These are phyloP conservation scores for Kodamaea anthophila DNA, from an alignment of 1,139 yeast genomes.

Conservation along the genomic window DNA sequence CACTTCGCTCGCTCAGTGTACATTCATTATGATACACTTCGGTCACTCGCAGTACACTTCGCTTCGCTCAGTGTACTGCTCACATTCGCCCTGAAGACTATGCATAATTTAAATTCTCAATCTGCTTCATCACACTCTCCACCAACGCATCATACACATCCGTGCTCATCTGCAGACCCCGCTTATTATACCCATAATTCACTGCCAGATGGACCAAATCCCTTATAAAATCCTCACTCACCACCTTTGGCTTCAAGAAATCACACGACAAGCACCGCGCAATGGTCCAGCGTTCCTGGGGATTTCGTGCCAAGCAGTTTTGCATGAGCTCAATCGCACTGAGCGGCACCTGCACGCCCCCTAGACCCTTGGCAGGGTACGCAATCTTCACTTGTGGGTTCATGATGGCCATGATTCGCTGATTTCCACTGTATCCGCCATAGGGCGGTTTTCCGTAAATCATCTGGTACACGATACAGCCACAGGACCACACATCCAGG, in stretches of 20 bases:
- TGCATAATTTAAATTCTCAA: conserved; percentile 30
- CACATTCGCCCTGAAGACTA: conserved; percentile 1
- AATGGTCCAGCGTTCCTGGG: conserved; percentile 61
- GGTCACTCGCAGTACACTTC: neutral
- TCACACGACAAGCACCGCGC: conserved; percentile 49
- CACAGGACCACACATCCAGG: conserved; percentile 97
- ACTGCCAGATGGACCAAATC: conserved; percentile 76
- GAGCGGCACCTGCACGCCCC: conserved; percentile 59
- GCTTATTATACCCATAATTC: conserved; percentile 50
- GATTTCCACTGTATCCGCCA: conserved; percentile 73
- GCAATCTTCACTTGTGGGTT: conserved; percentile 76
- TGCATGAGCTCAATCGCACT: conserved; percentile 69
- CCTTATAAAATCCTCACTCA: conserved; percentile 58
- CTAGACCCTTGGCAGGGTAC: conserved; percentile 59
- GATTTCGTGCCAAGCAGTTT: conserved; percentile 69
- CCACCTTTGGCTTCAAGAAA: conserved; percentile 71
- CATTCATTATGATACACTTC: neutral
- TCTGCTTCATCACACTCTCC: conserved; percentile 36
- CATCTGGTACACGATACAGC: conserved; percentile 94
- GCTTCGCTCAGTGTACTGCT: conserved; percentile 1
- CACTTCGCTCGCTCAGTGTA: too few species aligned
- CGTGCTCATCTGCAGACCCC: conserved; percentile 29
- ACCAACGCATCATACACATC: conserved; percentile 40
- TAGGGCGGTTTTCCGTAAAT: conserved; percentile 91
- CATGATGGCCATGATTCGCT: conserved; percentile 78